Evolutionary conservation across 1,139 yeast species (phyloP).

Genomic region (Petasospora rhodanensis): DNA sequence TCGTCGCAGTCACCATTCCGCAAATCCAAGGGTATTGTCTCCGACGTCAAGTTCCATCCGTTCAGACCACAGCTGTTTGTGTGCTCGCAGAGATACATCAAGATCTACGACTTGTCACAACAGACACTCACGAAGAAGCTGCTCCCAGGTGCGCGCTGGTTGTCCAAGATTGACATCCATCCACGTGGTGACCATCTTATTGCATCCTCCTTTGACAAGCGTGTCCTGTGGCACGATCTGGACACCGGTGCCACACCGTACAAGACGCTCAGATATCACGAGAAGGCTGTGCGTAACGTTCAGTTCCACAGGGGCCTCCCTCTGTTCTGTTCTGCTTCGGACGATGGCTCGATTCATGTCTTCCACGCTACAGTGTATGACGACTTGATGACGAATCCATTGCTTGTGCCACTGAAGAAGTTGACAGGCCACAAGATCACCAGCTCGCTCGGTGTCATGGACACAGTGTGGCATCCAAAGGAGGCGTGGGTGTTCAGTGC

Average conservation of each 20-base stretch:
- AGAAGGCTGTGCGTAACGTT: slow-evolving; percentile 87
- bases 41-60: slow-evolving; percentile 97
- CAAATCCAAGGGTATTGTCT: slow-evolving; percentile 87
- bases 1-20: slow-evolving; percentile 96
- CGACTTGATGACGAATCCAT: slow-evolving; percentile 91
- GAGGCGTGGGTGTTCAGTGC: slow-evolving; percentile 98
- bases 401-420: slow-evolving; percentile 93
- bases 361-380: slow-evolving; percentile 97
- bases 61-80: slow-evolving; percentile 91
- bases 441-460: slow-evolving; percentile 83
- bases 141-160: slow-evolving; percentile 95
- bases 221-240: slow-evolving; percentile 96
- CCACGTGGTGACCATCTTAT: slow-evolving; percentile 94
- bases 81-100: slow-evolving; percentile 87
- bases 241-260: slow-evolving; percentile 89
- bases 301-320: slow-evolving; percentile 86
- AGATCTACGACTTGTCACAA: slow-evolving; percentile 84
- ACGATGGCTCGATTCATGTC: slow-evolving; percentile 88
- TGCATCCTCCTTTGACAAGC: slow-evolving; percentile 90
- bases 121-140: slow-evolving; percentile 80
- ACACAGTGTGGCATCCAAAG: slow-evolving; percentile 92
- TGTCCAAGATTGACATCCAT: slow-evolving; percentile 86
- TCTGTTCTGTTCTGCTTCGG: slow-evolving; percentile 92
- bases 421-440: slow-evolving; percentile 85
- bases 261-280: slow-evolving; percentile 92